Evolutionary conservation across 2,329 filamentous ascomycete species (phyloP).

Genomic region (Botryotinia calthae): DNA sequence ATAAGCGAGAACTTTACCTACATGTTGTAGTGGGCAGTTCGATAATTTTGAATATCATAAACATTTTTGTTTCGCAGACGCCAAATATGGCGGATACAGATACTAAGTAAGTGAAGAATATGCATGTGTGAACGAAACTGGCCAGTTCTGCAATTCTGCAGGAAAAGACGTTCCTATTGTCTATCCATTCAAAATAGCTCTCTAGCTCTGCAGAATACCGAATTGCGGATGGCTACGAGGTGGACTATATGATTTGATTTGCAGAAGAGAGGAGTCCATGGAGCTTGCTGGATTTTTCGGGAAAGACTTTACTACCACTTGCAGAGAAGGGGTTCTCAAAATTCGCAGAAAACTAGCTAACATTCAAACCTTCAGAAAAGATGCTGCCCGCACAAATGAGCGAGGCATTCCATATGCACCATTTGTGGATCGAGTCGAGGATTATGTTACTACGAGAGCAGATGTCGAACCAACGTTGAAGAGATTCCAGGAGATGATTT

Average conservation of each 20-base stretch:
- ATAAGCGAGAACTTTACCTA: slow-evolving; percentile 11
- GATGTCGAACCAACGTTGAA: slow-evolving; percentile 79
- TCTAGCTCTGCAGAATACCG: background rate
- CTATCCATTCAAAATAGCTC: background rate
- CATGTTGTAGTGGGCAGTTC: slow-evolving; percentile 13
- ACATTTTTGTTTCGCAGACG: slow-evolving; percentile 5
- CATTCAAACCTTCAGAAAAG: background rate
- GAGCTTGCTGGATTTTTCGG: background rate
- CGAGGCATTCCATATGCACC: slow-evolving; percentile 80
- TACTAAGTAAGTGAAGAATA: slow-evolving; percentile 29
- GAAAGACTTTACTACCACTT: background rate
- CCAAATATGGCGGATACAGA: slow-evolving; percentile 34
- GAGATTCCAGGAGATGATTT: slow-evolving; percentile 91
- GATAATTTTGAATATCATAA: slow-evolving; percentile 3
- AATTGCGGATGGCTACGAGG: background rate
- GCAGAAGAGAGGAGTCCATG: background rate
- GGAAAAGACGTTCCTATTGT: background rate
- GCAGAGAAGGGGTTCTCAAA: background rate
- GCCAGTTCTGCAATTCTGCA: background rate
- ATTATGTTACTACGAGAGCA: slow-evolving; percentile 74
- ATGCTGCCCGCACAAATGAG: slow-evolving; percentile 64
- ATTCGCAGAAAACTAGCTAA: slow-evolving; percentile 23
- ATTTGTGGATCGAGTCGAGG: slow-evolving; percentile 84
- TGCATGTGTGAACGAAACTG: background rate
- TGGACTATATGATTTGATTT: background rate